Base-by-base conservation (phyloP, 1,284 basidiomycete species). In the Mycosarcoma maydis region DNA sequence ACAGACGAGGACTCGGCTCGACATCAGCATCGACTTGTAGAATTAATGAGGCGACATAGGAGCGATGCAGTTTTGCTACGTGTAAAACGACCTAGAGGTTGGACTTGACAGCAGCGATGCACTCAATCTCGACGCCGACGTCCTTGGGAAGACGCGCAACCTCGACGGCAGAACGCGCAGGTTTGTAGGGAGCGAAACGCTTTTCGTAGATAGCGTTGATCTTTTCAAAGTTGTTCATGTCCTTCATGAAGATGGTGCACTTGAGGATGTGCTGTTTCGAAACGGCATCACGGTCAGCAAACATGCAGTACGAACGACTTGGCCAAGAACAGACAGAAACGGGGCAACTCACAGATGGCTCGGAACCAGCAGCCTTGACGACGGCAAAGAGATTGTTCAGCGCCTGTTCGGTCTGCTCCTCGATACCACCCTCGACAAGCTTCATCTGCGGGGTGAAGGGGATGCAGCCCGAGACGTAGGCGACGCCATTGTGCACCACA, bases 401-500 rank as follows among this genome's bases (percentile, higher is more conserved):
- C 10, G 90, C 91, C 83, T 94, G 93, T 65, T 86, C 84, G 14
- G 94, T 88, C 83, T 98, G 93, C 59, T 86, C 89, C 78, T 91
- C 88, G 57, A 98, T 87, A 30, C 90, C 93, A 32, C 81, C 91
- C 40, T 83, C 80, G 40, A 92, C 89, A 77, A 96, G 84, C 75
- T 90, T 85, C 83, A 88, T 89, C 36, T 85, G 78, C 10, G 94
- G 91, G 79, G 91, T 88, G 60, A 97, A 85, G 1, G 92, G 91
- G 77, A 98, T 91, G 79, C 90, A 91, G 49, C 95, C 95, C 6
- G 92, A 95, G 43, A 89, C 86, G 84, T 94, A 97, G 72, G 96
- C 88, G 53, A 94, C 86, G 73, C 91, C 88, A 58, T 92, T 92
- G 70, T 88, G 87, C 29, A 78, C 72, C 78, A 90, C 91, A 9